Conservation (phyloP, 768 basidiomycete species). For the Daedalea quercina region DNA sequence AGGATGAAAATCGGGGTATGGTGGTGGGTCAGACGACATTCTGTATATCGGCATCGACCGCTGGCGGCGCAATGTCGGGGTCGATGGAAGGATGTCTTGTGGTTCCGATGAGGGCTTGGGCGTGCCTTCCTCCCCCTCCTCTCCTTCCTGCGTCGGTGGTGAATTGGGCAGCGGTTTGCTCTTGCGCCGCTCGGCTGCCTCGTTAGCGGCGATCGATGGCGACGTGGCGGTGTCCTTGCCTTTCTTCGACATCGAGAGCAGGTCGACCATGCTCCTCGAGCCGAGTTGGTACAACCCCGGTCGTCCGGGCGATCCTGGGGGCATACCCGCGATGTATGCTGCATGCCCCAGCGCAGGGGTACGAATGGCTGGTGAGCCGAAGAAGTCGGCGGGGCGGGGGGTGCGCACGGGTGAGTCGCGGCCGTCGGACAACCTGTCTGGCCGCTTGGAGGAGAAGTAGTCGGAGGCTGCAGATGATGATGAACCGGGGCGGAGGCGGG, state of each 20-base stretch:
- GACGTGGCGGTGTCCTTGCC: constrained; percentile 14
- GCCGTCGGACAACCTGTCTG: constrained; percentile 5
- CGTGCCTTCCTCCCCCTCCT: constrained; percentile 2
- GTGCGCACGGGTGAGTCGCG: constrained; percentile 14
- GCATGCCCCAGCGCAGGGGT: not conserved
- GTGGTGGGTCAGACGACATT: constrained; percentile 54
- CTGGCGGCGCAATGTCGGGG: constrained; percentile 45
- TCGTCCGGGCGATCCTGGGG: constrained; percentile 15
- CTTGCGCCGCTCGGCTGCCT: not conserved
- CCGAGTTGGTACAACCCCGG: constrained; percentile 52
- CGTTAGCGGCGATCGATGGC: constrained; percentile 1
- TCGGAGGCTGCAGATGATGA: constrained; percentile 10
- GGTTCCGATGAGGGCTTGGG: not conserved
- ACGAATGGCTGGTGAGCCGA: not conserved
- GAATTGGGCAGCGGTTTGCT: constrained; percentile 9
- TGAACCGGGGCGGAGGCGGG: constrained; percentile 9
- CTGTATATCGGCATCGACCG: constrained; percentile 69
- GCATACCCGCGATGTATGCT: constrained; percentile 18
- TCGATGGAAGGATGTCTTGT: constrained; percentile 8
- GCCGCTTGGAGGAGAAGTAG: constrained; percentile 24
- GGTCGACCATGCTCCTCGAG: constrained; percentile 60
- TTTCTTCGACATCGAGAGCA: constrained; percentile 24
- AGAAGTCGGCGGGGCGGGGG: constrained; percentile 19
- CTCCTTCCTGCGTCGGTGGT: constrained; percentile 2
- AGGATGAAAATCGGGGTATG: constrained; percentile 49